Evolutionary conservation across 1,139 yeast genomes (phyloP), one percentile per base, ranked within the genome.

Genomic region (Suhomyces coccinellae): DNA sequence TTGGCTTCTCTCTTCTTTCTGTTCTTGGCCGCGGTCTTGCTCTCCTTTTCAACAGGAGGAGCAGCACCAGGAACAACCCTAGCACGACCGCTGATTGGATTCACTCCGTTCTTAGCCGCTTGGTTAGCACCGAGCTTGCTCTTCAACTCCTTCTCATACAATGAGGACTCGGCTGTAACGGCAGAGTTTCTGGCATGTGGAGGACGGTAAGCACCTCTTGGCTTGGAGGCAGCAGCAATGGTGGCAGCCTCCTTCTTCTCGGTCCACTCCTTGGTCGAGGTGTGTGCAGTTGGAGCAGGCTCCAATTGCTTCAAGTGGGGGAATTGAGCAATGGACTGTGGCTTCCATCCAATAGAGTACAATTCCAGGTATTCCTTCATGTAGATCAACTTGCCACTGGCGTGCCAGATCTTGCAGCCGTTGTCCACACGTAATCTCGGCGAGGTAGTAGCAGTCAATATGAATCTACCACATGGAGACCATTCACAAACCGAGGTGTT

Each of bases 381-480:
- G 66, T 79, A 95, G 45, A 89, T 77, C 54, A 93, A 77, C 57
- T 83, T 81, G 38, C 99, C 99, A 51, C 83, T 76, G 49, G 85
- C 90, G 65, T 93, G 96, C 97, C 98, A 93, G 57, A 95, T 75
- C 66, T 89, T 88, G 56, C 86, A 83, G 45, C 98, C 95, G 65
- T 95, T 95, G 66, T 95, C 99, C 41, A 95, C 99, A 62, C 99
- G 83, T 59, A 95, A 79, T 59, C 99, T 80, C 51, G 99, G 99
- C 17, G 97, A 83, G 0, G 99, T 93, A 7, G 99, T 95, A 20
- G 99, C 99, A 15, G 98, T 91, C 64, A 95, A 72, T 49, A 95
- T 83, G 61, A 79, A 89, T 60, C 95, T 82, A 33, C 99, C 98
- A 69, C 95, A 96, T n/a, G 99, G 99, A 4, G 96, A 85, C 99